These are phyloP conservation scores for Drechslerella coelobrocha DNA, from an alignment of 2,329 filamentous ascomycete species.

Conservation along the genomic window DNA sequence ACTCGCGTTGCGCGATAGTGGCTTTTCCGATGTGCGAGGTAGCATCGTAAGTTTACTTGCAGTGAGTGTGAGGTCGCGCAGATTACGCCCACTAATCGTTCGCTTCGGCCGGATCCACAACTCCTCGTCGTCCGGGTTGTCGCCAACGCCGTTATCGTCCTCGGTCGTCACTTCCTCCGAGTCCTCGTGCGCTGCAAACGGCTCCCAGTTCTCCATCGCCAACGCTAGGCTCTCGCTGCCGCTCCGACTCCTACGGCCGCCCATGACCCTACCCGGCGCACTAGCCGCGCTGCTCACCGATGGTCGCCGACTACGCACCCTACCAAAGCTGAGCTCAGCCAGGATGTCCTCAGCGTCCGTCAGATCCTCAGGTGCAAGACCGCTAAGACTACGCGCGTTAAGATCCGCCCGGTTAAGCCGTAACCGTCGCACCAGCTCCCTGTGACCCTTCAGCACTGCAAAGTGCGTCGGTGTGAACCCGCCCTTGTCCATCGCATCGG, in stretches of 20 bases:
- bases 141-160: constrained; percentile 57
- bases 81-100: constrained; percentile 53
- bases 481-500: constrained; percentile 75
- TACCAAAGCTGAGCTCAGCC: constrained; percentile 65
- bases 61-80: constrained; percentile 46
- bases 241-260: constrained; percentile 61
- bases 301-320: constrained; percentile 67
- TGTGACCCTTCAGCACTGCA: constrained; percentile 76
- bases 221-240: constrained; percentile 59
- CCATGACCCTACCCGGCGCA: constrained; percentile 58
- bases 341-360: constrained; percentile 68
- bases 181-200: constrained; percentile 58
- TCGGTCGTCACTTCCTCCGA: constrained; percentile 59
- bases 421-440: constrained; percentile 76
- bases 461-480: constrained; percentile 84
- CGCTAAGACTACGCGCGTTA: constrained; percentile 71
- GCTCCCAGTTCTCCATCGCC: constrained; percentile 53
- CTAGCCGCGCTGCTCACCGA: constrained; percentile 71
- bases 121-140: constrained; percentile 55
- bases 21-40: constrained; percentile 41
- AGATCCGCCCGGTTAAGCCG: constrained; percentile 76
- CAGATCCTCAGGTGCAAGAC: constrained; percentile 74
- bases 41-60: constrained; percentile 43
- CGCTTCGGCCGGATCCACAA: constrained; percentile 57
- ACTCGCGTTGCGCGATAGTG: constrained; percentile 27